Evolutionary conservation across 257 asterid species (phyloP).

Genomic region (Lycium barbarum): DNA sequence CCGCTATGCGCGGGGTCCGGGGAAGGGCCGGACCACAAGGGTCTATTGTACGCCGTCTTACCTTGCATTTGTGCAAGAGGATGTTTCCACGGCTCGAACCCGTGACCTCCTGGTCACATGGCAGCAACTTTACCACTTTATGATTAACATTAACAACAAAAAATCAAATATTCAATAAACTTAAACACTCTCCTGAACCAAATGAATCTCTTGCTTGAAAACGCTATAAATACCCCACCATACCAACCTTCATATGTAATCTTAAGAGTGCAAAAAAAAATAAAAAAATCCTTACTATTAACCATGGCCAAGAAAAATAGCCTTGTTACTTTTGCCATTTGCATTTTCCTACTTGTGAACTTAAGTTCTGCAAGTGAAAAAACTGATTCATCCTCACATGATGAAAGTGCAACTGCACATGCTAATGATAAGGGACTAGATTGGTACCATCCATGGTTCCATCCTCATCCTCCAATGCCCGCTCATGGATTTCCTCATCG

Average conservation of each 20-base stretch:
- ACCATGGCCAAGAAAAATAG: neutral
- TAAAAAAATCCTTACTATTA: neutral
- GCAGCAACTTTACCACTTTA: no score
- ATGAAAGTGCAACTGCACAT: neutral
- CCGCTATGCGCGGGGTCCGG: no score
- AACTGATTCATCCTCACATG: neutral
- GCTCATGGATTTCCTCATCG: no score
- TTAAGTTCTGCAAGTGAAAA: neutral
- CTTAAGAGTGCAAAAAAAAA: no score
- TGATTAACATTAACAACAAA: neutral
- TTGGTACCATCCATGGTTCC: no score
- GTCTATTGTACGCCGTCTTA: no score
- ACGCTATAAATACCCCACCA: neutral
- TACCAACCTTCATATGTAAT: neutral
- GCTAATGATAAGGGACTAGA: neutral
- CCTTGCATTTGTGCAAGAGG: no score
- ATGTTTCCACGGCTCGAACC: no score
- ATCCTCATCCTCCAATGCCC: no score
- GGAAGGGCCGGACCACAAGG: no score
- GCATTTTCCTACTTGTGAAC: conserved; percentile 20
- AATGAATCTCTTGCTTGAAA: neutral
- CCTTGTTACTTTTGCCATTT: neutral
- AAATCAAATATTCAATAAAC: neutral
- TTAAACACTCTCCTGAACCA: neutral
- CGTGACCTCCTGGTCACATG: no score